Conservation (phyloP, 2,329 filamentous ascomycete genomes). For the Acephala macrosclerotiorum region DNA sequence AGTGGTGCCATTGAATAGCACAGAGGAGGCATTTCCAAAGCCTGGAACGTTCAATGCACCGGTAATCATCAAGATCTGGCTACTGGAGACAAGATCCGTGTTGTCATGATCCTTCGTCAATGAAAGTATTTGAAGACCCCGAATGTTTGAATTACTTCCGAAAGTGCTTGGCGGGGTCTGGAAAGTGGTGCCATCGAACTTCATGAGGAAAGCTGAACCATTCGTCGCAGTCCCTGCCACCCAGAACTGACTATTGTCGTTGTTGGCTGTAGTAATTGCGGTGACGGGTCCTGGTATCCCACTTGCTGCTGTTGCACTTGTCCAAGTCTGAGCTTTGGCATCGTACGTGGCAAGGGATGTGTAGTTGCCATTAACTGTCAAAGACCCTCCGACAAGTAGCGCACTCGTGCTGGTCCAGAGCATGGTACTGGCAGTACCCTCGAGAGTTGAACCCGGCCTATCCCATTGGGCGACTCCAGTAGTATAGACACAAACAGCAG, state of each 20-base stretch:
- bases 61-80: constrained; percentile 82
- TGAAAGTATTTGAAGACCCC: constrained; percentile 82
- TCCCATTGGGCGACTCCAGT: constrained; percentile 78
- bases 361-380: constrained; percentile 70
- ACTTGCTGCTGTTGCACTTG: constrained; percentile 64
- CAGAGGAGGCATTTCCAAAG: constrained; percentile 85
- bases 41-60: constrained; percentile 78
- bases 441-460: constrained; percentile 75
- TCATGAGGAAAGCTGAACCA: constrained; percentile 79
- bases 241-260: constrained; percentile 80
- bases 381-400: constrained; percentile 79
- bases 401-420: constrained; percentile 77
- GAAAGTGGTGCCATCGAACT: constrained; percentile 80
- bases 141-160: constrained; percentile 70
- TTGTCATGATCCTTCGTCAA: constrained; percentile 72
- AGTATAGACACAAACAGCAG: constrained; percentile 82
- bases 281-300: constrained; percentile 82
- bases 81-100: constrained; percentile 67
- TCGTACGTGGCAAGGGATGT: constrained; percentile 79
- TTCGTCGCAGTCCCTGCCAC: constrained; percentile 75
- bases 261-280: constrained; percentile 76
- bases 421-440: constrained; percentile 74
- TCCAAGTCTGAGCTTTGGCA: constrained; percentile 71
- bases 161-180: constrained; percentile 69
- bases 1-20: constrained; percentile 83